Evolutionary conservation across 805 yeast species (phyloP).

Genomic region (Teunomyces lycoperdinae): DNA sequence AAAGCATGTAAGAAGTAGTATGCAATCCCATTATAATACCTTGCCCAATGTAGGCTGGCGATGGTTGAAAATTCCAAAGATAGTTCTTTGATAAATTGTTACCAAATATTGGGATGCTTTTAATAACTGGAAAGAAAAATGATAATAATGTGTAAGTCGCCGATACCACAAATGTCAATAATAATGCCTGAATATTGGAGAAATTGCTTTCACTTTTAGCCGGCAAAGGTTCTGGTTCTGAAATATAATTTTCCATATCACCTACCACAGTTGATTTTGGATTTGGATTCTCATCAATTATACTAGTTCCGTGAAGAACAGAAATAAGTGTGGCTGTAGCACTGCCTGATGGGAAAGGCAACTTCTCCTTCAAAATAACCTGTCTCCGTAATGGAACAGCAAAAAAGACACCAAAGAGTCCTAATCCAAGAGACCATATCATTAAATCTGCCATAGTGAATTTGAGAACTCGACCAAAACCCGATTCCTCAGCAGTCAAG

Average conservation of each 20-base stretch:
- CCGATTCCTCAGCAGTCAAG: slow-evolving; percentile 74
- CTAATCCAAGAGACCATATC: slow-evolving; percentile 83
- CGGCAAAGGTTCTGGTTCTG: neutral
- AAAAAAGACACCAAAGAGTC: slow-evolving; percentile 93
- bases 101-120: slow-evolving; percentile 77
- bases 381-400: slow-evolving; percentile 86
- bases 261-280: neutral
- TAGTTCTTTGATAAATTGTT: slow-evolving; percentile 53
- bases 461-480: slow-evolving; percentile 41
- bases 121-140: slow-evolving; percentile 69
- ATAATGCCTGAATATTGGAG: slow-evolving; percentile 59
- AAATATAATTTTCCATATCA: slow-evolving; percentile 7
- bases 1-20: slow-evolving; percentile 85
- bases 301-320: slow-evolving; percentile 73
- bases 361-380: slow-evolving; percentile 80
- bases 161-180: slow-evolving; percentile 62
- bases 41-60: slow-evolving; percentile 97
- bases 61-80: slow-evolving; percentile 88
- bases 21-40: slow-evolving; percentile 97
- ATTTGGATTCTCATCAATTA: slow-evolving; percentile 29
- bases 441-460: slow-evolving; percentile 53
- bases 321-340: slow-evolving; percentile 94
- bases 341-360: slow-evolving; percentile 91
- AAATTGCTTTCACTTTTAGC: slow-evolving; percentile 9
- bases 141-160: slow-evolving; percentile 69